Conservation (phyloP, 2,329 filamentous ascomycete species). For the Penicillium brasilianum region DNA sequence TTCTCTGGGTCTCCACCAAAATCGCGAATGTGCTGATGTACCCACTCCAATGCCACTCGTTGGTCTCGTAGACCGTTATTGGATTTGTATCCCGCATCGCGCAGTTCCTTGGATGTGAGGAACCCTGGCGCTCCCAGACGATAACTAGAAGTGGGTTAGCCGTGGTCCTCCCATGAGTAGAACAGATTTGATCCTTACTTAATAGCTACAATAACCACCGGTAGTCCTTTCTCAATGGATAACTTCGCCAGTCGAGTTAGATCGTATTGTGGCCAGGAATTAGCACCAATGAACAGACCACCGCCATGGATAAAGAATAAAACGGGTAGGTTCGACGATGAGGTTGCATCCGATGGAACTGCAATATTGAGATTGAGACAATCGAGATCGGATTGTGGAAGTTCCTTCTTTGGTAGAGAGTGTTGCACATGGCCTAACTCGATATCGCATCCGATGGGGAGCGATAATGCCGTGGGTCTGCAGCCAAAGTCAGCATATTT, state of each 20-base stretch:
- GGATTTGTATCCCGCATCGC: conserved; percentile 50
- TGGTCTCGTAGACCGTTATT: conserved; percentile 59
- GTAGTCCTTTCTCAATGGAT: conserved; percentile 49
- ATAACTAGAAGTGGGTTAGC: conserved; percentile 47
- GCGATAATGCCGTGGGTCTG: conserved; percentile 49
- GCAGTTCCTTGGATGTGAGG: conserved; percentile 55
- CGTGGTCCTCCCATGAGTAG: neutral
- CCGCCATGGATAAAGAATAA: conserved; percentile 61
- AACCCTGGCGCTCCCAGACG: conserved; percentile 53
- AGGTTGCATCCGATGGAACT: conserved; percentile 41
- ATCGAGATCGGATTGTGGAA: conserved; percentile 52
- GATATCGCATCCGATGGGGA: conserved; percentile 47
- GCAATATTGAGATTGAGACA: conserved; percentile 60
- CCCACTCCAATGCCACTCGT: conserved; percentile 46
- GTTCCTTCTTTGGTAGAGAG: conserved; percentile 47
- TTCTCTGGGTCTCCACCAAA: conserved; percentile 50
- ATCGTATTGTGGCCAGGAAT: conserved; percentile 60
- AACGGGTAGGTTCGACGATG: conserved; percentile 51
- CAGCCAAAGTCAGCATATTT: neutral
- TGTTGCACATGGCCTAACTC: conserved; percentile 59
- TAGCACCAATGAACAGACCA: conserved; percentile 56
- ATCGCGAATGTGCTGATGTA: conserved; percentile 46
- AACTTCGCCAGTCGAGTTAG: conserved; percentile 52
- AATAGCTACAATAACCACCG: conserved; percentile 54
- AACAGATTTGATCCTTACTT: conserved; percentile 42